Base-by-base conservation (phyloP, 176 grass and related monocot species). In the Secale cereale region DNA sequence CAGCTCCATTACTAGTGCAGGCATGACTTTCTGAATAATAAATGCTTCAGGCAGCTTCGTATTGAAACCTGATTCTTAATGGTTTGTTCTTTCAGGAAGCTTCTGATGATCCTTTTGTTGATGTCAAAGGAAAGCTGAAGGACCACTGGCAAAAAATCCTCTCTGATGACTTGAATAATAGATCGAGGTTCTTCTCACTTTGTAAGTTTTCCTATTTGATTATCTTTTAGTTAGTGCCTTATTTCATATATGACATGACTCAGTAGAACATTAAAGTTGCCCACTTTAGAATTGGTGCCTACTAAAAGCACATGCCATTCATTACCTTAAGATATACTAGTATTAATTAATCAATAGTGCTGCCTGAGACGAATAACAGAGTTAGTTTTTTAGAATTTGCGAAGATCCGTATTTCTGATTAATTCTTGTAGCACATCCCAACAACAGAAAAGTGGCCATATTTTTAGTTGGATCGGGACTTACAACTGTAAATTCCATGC, bases 171-270 rank as follows among this genome's bases (percentile, higher is more conserved):
- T 88, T 92, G 50, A 68, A 75, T 88, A 88, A 87, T 81, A 87
- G 74, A 79, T 74, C 90, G 76, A 81, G 65, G 70, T 92, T 92
- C 64, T 92, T 92, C 75, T 90, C 90, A 76, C 90, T 94, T 65
- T 94, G 93, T 94, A 88, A 90, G 90, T 88, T 40, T 11, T 75
- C 37, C 71, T 76, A 65, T 30, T 59, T 78, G 74, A 30, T 63
- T 79, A 20, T 46, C 37, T 45, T 20, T 43, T 25, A 41, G 3
- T 65, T 29, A 80, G 37, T 45, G 37, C 78, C 10, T 65, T 65
- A 41, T 45, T 80, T 80, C 8, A 17, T 25, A 65, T 65, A 43
- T 40, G 37, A 43, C 77, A 28, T 63, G 77, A 41, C 11, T 79
- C 25, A 39, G 5, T 41, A 63, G 15, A 63, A 28, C 77, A 61